Evolutionary conservation across 176 grass and related monocot species (phyloP).

Genomic region (Raddia distichophylla): DNA sequence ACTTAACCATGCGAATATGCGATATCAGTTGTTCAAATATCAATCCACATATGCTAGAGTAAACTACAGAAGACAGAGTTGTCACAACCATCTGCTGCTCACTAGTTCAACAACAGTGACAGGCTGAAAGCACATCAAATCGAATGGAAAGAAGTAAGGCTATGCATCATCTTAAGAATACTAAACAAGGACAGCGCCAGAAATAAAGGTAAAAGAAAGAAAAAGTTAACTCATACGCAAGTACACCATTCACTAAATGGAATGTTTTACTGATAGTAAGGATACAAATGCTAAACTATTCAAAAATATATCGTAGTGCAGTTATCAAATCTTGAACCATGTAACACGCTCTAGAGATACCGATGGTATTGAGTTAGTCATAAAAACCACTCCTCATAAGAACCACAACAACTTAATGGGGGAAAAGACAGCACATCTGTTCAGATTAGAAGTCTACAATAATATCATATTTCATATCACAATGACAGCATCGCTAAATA

Average conservation of each 20-base stretch:
- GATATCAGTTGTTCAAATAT: neutral
- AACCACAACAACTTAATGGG: neutral
- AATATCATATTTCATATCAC: neutral
- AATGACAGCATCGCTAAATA: neutral
- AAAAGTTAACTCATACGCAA: neutral
- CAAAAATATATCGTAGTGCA: neutral
- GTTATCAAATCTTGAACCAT: neutral
- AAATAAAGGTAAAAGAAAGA: neutral
- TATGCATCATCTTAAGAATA: constrained; percentile 14
- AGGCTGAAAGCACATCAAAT: neutral
- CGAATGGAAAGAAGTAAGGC: neutral
- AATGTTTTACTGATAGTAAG: neutral
- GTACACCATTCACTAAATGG: neutral
- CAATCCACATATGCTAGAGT: neutral
- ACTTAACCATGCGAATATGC: neutral
- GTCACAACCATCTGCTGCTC: neutral
- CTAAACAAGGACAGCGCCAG: neutral
- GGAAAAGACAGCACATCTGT: constrained; percentile 9
- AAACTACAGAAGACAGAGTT: neutral
- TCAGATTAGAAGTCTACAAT: neutral
- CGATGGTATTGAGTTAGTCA: neutral
- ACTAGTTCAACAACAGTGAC: neutral
- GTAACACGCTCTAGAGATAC: neutral
- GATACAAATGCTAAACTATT: neutral
- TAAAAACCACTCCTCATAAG: neutral